Base-by-base conservation (phyloP, 148 eudicot species). In the Drosera capensis region DNA sequence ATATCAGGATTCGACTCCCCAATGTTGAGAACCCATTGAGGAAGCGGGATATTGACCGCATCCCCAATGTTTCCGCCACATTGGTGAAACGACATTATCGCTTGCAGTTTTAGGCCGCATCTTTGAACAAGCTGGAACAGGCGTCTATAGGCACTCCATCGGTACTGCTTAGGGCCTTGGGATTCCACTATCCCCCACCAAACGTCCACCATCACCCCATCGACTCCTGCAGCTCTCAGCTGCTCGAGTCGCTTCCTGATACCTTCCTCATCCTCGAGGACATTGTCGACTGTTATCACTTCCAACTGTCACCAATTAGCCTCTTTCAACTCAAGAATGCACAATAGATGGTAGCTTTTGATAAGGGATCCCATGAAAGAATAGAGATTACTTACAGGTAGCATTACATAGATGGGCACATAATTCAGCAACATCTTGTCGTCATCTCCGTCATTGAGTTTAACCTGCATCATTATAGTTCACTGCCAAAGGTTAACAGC, bases 151-250 rank as follows among this genome's bases (percentile, higher is more conserved):
- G 85, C 83, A 37, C 53, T 65, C 96, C 88, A 82, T 17, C 74
- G 70, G 36, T 86, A 86, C 23, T 66, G 72, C 52, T 76, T 67
- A 8, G 88, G 85, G 13, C 94, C 85, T 60, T 65, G 58, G 8
- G 85, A 51, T 64, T 86, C 94, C 3, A 79, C 71, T 9, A 82
- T 73, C 3, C 96, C 94, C 88, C 96, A 82, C 96, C 96, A 86
- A 13, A 86, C 88, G 52, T 82, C 94, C 29, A 82, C 68, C 94
- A 82, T 86, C 13, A 86, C 69, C 47, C 94, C 94, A 55, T 82
- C 96, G 30, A 79, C 74, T 0, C 64, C 80, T 20, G 81, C 79
- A 20, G 34, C 59, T 49, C 56, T 79, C 23, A 86, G 72, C 49
- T 71, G 24, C 62, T 58, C 68, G 20, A 82, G 70, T 40, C 71